Conservation (phyloP, 2,329 filamentous ascomycete species). For the Daldinia eschscholtzii region DNA sequence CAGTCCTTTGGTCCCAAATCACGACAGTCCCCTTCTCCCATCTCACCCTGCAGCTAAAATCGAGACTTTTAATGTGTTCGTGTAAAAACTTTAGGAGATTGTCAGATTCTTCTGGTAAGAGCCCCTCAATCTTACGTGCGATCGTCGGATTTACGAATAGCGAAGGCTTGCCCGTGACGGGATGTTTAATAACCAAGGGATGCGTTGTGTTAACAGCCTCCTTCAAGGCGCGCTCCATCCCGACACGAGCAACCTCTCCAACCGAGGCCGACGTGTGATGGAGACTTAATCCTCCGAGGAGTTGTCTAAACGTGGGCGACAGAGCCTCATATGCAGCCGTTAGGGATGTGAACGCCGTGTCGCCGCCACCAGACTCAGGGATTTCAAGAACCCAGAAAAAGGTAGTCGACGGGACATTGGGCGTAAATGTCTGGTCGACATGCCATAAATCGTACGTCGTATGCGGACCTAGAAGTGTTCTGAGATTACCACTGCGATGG, state of each 20-base stretch:
- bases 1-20: slow-evolving; percentile 67
- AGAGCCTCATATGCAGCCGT: slow-evolving; percentile 61
- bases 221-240: slow-evolving; percentile 20
- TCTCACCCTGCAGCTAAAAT: slow-evolving; percentile 73
- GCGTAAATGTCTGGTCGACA: slow-evolving; percentile 45
- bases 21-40: slow-evolving; percentile 73
- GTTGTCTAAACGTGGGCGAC: slow-evolving; percentile 72
- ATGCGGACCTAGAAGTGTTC: slow-evolving; percentile 24
- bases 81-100: slow-evolving; percentile 75
- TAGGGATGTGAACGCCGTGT: slow-evolving; percentile 46
- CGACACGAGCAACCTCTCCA: slow-evolving; percentile 20
- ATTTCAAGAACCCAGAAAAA: slow-evolving; percentile 48
- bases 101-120: slow-evolving; percentile 77
- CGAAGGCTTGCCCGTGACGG: slow-evolving; percentile 75
- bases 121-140: slow-evolving; percentile 73
- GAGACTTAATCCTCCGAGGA: slow-evolving; percentile 74
- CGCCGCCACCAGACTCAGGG: slow-evolving; percentile 44
- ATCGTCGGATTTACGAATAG: slow-evolving; percentile 74
- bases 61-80: slow-evolving; percentile 59
- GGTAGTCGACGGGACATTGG: slow-evolving; percentile 45
- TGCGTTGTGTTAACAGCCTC: slow-evolving; percentile 72
- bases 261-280: slow-evolving; percentile 60
- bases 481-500: slow-evolving; percentile 18
- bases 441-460: slow-evolving; percentile 43
- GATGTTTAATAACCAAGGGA: slow-evolving; percentile 74